phyloP scores from a whole-genome alignment of 163 green algal genomes.

The Scenedesmus sp. region DNA sequence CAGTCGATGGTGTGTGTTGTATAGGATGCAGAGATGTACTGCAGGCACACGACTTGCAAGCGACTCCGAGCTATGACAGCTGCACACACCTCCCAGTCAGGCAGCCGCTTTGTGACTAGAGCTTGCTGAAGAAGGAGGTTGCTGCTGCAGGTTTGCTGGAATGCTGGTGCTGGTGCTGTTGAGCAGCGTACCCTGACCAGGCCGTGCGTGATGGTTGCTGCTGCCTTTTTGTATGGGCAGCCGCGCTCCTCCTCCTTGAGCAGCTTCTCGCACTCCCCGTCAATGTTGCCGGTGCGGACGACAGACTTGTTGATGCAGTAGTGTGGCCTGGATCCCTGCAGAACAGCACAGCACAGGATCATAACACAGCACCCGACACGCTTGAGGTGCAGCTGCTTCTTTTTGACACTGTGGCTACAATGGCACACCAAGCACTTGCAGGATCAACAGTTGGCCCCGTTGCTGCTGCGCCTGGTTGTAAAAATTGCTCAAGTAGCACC shows the following conservation, averaged over 20 bases:
- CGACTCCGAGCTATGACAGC: no score
- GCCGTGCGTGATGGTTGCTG: constrained; percentile 26
- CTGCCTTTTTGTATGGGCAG: constrained; percentile 77
- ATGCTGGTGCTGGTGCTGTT: neutral
- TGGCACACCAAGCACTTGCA: neutral
- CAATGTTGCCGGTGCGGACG: constrained; percentile 59
- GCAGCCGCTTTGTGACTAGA: no score
- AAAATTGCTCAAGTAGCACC: no score
- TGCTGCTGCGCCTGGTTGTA: neutral
- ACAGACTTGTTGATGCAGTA: constrained; percentile 76
- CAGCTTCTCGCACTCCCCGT: constrained; percentile 86
- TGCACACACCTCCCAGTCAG: no score
- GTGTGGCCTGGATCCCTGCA: constrained; percentile 66
- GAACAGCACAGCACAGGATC: neutral
- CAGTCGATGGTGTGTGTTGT: neutral
- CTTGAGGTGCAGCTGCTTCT: neutral
- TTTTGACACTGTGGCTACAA: neutral
- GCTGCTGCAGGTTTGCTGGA: no score
- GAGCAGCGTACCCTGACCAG: constrained; percentile 1
- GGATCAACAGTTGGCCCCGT: neutral
- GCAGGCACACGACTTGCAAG: neutral
- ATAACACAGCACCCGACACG: neutral
- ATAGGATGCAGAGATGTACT: neutral
- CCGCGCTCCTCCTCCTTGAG: constrained; percentile 58
- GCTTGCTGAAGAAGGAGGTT: no score